These are phyloP conservation scores for Emiliania huxleyi DNA, from an alignment of 78 protist species.

Conservation along the genomic window DNA sequence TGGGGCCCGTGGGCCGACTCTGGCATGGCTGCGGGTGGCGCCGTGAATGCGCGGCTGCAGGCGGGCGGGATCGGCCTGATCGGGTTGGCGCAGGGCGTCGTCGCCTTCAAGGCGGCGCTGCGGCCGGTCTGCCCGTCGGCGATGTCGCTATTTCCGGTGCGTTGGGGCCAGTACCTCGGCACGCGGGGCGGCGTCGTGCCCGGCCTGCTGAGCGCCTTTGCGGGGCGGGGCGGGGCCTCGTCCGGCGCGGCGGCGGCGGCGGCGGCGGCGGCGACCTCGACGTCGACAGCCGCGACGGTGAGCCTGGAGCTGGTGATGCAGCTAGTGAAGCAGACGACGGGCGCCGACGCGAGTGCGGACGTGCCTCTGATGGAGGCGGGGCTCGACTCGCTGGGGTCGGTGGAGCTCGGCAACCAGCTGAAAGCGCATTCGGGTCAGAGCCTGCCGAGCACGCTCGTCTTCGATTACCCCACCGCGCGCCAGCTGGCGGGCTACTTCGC, in stretches of 20 bases:
- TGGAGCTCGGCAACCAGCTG: conserved; percentile 9
- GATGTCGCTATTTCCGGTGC: not conserved
- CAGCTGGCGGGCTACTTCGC: not conserved
- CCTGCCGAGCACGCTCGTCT: not conserved
- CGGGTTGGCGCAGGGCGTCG: not conserved
- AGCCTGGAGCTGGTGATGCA: not conserved
- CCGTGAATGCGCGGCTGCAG: not conserved
- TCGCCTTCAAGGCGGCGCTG: not conserved
- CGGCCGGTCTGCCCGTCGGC: not conserved
- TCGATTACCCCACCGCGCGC: conserved; percentile 4
- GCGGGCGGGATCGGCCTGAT: not conserved
- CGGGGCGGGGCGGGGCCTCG: too few relatives aligned
- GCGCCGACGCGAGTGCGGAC: not conserved
- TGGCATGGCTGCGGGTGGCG: conserved; percentile 35
- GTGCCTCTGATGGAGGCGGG: not conserved
- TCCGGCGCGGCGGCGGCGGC: not conserved
- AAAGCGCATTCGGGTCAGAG: not conserved
- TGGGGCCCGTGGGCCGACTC: conserved; percentile 47
- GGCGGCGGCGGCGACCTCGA: not conserved
- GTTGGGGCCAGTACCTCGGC: not conserved
- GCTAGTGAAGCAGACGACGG: not conserved
- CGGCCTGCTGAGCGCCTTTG: not conserved
- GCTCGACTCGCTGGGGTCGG: not conserved
- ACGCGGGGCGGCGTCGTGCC: not conserved
- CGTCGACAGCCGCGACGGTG: not conserved